phyloP scores from a whole-genome alignment of 2,329 filamentous ascomycete genomes.

The Diaporthe vexans region DNA sequence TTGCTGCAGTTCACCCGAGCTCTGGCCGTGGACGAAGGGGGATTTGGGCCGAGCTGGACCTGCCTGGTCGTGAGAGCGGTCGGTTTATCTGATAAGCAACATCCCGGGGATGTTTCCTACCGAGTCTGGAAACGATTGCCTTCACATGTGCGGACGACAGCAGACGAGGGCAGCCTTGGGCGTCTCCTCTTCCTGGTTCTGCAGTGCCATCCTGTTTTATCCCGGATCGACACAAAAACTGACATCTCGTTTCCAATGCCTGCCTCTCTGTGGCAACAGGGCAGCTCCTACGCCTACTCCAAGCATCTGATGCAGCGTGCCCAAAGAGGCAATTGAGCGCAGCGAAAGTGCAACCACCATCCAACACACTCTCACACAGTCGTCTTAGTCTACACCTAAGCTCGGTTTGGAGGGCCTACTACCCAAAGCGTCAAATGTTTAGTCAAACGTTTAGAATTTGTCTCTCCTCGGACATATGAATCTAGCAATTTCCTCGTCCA shows the following conservation, averaged over 20 bases:
- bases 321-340: slow-evolving; percentile 4
- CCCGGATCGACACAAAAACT: slow-evolving; percentile 9
- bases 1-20: slow-evolving; percentile 28
- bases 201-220: slow-evolving; percentile 21
- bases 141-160: slow-evolving; percentile 18
- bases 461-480: too few species aligned
- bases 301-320: slow-evolving; percentile 23
- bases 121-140: background rate
- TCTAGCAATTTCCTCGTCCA: too few species aligned
- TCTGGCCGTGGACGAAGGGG: slow-evolving; percentile 8
- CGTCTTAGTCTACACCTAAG: background rate
- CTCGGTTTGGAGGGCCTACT: too few species aligned
- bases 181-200: slow-evolving; percentile 1
- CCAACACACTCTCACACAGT: too few species aligned
- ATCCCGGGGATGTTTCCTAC: background rate
- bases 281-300: background rate
- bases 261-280: background rate
- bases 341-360: background rate
- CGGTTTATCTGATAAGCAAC: slow-evolving; percentile 30
- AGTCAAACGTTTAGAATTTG: too few species aligned
- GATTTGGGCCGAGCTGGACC: background rate
- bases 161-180: background rate
- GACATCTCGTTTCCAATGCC: slow-evolving; percentile 9
- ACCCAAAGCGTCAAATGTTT: background rate
- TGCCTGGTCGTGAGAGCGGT: background rate